Conservation (phyloP, 2,329 filamentous ascomycete genomes). For the Botryosphaeria dothidea region DNA sequence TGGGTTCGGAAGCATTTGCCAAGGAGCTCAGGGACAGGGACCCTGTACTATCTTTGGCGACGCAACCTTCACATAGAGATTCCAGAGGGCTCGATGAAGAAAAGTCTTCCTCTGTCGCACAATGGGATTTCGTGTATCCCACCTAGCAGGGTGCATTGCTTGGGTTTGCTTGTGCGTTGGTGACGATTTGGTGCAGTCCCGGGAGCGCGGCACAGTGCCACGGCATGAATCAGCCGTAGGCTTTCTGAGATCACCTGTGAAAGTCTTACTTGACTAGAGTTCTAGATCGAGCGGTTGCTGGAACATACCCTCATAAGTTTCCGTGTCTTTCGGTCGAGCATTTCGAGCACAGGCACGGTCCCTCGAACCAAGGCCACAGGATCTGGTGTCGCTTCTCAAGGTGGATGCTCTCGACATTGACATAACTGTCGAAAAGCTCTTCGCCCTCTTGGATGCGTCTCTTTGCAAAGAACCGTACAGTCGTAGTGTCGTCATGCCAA, state of each 20-base stretch:
- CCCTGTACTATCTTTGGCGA: neutral
- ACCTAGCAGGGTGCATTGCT: neutral
- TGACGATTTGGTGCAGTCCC: neutral
- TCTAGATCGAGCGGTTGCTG: neutral
- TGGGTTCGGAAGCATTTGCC: neutral
- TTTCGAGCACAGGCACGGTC: conserved; percentile 21
- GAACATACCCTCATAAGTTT: neutral
- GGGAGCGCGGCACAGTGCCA: neutral
- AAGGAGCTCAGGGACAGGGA: neutral
- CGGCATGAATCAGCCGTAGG: neutral
- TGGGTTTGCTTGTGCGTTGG: neutral
- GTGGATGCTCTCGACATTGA: conserved; percentile 17
- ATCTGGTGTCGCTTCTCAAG: conserved; percentile 16
- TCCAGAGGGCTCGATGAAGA: too few relatives aligned
- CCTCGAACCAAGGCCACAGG: conserved; percentile 25
- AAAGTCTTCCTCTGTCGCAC: neutral
- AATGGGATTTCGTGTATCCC: neutral
- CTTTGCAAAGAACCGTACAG: conserved; percentile 22
- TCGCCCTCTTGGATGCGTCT: conserved; percentile 12
- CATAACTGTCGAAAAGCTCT: conserved; percentile 25
- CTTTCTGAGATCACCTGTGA: neutral
- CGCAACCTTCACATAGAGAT: neutral
- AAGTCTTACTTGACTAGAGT: neutral
- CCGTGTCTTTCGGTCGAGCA: conserved; percentile 1
- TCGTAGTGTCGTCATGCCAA: conserved; percentile 21